Conservation (phyloP, 148 eudicot genomes). For the Rhododendron molle region DNA sequence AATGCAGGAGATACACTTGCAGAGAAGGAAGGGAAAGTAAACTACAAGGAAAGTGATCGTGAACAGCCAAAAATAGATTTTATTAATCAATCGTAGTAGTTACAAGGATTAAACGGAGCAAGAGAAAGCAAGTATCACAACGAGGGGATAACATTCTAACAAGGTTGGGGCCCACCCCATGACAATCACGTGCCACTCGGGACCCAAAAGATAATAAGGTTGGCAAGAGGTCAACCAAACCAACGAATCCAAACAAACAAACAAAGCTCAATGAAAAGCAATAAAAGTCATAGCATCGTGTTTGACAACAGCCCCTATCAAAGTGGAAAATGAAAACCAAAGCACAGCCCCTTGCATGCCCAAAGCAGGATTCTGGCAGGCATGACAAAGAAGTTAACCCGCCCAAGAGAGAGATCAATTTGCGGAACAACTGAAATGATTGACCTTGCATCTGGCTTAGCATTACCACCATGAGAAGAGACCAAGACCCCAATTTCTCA, state of each 20-base stretch:
- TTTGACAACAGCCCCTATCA: background rate
- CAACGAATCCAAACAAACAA: background rate
- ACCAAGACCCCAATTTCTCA: background rate
- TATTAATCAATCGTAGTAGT: too few relatives aligned
- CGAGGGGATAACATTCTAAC: background rate
- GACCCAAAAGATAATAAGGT: background rate
- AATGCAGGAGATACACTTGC: too few relatives aligned
- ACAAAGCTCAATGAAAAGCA: too few relatives aligned
- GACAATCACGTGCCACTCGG: background rate
- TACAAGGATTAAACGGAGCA: background rate
- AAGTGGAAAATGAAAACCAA: background rate
- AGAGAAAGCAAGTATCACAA: background rate
- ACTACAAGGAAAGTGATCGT: too few relatives aligned
- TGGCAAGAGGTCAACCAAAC: background rate
- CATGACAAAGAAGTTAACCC: background rate
- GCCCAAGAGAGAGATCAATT: background rate
- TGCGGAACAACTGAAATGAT: background rate
- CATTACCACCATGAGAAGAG: background rate
- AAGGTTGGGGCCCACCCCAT: background rate
- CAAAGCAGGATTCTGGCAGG: background rate
- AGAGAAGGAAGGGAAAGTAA: too few relatives aligned
- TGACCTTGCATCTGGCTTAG: background rate
- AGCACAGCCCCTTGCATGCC: background rate
- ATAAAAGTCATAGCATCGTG: background rate
- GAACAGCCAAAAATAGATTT: too few relatives aligned